Base-by-base conservation (phyloP, 1,139 yeast species). In the Candida gigantensis region DNA sequence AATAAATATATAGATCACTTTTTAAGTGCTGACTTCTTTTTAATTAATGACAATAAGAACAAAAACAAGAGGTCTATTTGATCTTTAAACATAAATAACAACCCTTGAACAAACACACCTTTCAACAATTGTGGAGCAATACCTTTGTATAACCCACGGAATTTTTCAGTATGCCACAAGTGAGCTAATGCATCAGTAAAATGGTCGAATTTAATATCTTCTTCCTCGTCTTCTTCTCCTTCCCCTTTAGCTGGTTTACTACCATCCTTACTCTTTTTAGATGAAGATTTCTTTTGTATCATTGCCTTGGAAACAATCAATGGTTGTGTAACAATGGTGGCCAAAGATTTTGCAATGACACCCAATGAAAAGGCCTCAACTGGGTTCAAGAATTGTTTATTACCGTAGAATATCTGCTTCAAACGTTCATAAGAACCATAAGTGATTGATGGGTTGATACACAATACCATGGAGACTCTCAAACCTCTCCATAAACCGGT, bases 101-200 rank as follows among this genome's bases (percentile, higher is more conserved):
- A 69, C 0, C 96, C 96, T 60, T 87, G 96, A 4, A 87, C 96
- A 38, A 87, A 61, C 4, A 87, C 84, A 2, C 95, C 95, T 67
- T 87, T 87, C 28, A 82, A 60, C 47, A 87, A 71, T 58, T 87
- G 96, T 5, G 95, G 95, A 6, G 81, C 77, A 31, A 87, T 57
- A 5, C 96, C 96, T 66, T 83, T 86, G 77, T 88, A 87, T 38
- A 56, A 53, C 1, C 71, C 72, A 16, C 41, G 51, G 46, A 69
- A 46, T 40, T 57, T 57, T 46, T 68, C 74, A 2, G 72, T 67
- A 15, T 60, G 52, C 73, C 73, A 70, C 45, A 70, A 66, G 46
- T 70, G 68, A 35, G 59, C 58, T 51, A 70, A 66, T 14, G 74
- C 75, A 26, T 68, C 61, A 12, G 70, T 65, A 44, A 70, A 70